Evolutionary conservation across 257 asterid species (phyloP).

Genomic region (Solanum pimpinellifolium): DNA sequence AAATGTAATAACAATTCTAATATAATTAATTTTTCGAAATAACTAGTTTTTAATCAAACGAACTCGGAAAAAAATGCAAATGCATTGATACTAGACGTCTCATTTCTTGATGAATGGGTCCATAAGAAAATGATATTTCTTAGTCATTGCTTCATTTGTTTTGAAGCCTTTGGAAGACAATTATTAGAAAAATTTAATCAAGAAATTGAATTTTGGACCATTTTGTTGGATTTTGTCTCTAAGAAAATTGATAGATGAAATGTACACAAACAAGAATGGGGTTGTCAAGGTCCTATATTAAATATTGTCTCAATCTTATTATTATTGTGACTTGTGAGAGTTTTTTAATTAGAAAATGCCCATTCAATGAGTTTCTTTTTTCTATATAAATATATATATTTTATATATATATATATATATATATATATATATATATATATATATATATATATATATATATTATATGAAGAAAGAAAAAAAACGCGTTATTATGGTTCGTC

Average conservation of each 20-base stretch:
- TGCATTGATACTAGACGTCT: neutral
- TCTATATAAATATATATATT: neutral
- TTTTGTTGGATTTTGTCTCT: neutral
- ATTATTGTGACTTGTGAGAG: neutral
- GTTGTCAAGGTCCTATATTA: neutral
- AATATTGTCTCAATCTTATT: neutral
- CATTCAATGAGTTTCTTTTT: neutral
- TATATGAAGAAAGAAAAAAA: neutral
- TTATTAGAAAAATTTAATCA: neutral
- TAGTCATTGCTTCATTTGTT: neutral
- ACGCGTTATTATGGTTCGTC: neutral
- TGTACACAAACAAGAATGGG: neutral
- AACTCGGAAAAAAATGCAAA: neutral
- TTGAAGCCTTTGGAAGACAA: neutral
- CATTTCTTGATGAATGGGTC: neutral
- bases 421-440: too few relatives aligned
- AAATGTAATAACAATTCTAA: accelerated
- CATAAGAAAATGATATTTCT: neutral
- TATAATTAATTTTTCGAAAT: neutral
- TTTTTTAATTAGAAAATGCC: neutral
- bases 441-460: neutral
- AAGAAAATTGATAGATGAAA: neutral
- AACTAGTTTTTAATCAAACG: neutral
- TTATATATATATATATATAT: too few relatives aligned
- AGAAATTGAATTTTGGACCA: neutral